These are phyloP conservation scores for Pythium dissotocum DNA, from an alignment of 352 stramenopile genomes.

Conservation along the genomic window DNA sequence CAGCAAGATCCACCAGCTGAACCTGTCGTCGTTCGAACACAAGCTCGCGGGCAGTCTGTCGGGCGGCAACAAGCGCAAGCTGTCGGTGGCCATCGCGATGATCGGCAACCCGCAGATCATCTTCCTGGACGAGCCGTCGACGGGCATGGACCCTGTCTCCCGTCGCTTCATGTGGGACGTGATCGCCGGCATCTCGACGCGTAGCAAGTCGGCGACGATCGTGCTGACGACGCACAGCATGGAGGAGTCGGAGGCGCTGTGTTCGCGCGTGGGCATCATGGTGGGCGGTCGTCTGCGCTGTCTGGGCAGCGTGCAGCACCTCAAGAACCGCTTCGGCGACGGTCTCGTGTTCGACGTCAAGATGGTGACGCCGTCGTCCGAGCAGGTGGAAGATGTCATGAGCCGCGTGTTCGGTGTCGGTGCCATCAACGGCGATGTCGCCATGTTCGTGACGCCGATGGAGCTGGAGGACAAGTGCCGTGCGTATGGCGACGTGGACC, in stretches of 20 bases:
- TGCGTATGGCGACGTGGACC: too few species aligned
- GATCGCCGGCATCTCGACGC: slow-evolving; percentile 77
- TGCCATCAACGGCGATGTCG: too few species aligned
- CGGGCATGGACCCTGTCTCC: slow-evolving; percentile 94
- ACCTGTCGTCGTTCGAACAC: slow-evolving; percentile 71
- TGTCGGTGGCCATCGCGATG: slow-evolving; percentile 94
- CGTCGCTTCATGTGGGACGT: slow-evolving; percentile 94
- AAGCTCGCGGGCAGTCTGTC: slow-evolving; percentile 80
- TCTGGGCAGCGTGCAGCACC: slow-evolving; percentile 82
- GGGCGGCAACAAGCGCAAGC: slow-evolving; percentile 94
- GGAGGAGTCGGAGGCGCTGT: slow-evolving; percentile 90
- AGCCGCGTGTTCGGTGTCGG: slow-evolving; percentile 2
- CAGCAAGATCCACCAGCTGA: slow-evolving; percentile 72
- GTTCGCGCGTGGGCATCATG: slow-evolving; percentile 92
- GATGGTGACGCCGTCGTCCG: slow-evolving; percentile 29
- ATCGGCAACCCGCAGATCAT: slow-evolving; percentile 92
- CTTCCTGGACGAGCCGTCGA: slow-evolving; percentile 91
- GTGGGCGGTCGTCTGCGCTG: slow-evolving; percentile 58
- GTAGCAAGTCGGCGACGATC: slow-evolving; percentile 70
- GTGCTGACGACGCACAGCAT: slow-evolving; percentile 94
- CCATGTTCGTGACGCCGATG: too few species aligned
- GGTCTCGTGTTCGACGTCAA: slow-evolving; percentile 90
- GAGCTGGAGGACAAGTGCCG: slow-evolving; percentile 31
- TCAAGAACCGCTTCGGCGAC: slow-evolving; percentile 94
- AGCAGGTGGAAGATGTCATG: slow-evolving; percentile 35